A percentile compares a stretch with the other conserved stretches of the same genome.
phyloP scores from a whole-genome alignment of 371 early-diverging fungal genomes.

The Zychaea mexicana region DNA sequence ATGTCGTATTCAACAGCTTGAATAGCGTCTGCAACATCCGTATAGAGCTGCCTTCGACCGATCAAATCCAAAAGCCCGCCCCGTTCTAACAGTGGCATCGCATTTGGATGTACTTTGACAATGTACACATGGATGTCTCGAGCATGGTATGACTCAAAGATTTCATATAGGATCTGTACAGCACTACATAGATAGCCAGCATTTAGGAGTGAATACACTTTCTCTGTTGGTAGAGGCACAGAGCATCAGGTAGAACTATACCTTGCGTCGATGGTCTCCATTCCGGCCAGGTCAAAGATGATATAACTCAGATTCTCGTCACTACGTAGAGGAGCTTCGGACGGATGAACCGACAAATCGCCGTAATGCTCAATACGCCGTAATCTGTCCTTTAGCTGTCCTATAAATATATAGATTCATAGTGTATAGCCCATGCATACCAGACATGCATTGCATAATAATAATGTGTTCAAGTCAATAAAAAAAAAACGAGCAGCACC shows the following conservation, averaged over 20 bases:
- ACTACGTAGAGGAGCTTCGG: slow-evolving; percentile 65
- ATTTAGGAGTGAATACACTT: not conserved
- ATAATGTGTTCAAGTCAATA: too few relatives aligned
- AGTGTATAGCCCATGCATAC: too few relatives aligned
- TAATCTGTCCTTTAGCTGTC: slow-evolving; percentile 40
- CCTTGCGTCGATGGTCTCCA: slow-evolving; percentile 85
- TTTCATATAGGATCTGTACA: slow-evolving; percentile 77
- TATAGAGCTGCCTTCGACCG: slow-evolving; percentile 57
- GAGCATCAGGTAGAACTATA: slow-evolving; percentile 16
- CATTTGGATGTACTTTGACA: slow-evolving; percentile 72
- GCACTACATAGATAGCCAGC: slow-evolving; percentile 53
- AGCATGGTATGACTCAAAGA: slow-evolving; percentile 74
- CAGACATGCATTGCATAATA: not conserved
- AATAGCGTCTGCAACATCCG: slow-evolving; percentile 30
- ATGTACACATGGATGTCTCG: slow-evolving; percentile 76
- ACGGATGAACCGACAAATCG: slow-evolving; percentile 86
- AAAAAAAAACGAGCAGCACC: too few relatives aligned
- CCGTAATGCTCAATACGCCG: slow-evolving; percentile 78
- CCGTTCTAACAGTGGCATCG: slow-evolving; percentile 61
- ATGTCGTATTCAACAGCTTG: slow-evolving; percentile 36
- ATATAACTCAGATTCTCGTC: slow-evolving; percentile 55
- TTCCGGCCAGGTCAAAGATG: slow-evolving; percentile 84
- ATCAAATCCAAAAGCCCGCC: slow-evolving; percentile 64
- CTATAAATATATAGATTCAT: slow-evolving; percentile 21
- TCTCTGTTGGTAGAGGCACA: not conserved